Evolutionary conservation across 2,329 filamentous ascomycete species (phyloP), one percentile per base, ranked within the genome.

Genomic region (Fusarium sp.): DNA sequence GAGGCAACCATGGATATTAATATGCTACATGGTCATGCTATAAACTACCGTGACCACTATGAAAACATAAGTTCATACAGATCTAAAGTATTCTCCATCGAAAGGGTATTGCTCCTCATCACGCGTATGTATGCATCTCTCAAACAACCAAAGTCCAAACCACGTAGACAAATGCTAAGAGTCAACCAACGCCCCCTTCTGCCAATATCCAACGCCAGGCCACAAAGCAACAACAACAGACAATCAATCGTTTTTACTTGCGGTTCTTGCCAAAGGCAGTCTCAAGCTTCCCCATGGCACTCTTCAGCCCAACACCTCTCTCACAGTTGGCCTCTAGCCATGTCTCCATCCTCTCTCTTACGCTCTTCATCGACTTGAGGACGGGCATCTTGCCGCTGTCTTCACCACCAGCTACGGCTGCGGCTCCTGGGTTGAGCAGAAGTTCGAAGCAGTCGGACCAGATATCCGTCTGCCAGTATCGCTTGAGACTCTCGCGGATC

Each of bases 381-480:
- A 95, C 87, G 0, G 95, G 95, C 86, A 98, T 86, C 71, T 81
- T 86, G n/a, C 78, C 80, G 2, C 84, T 88, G 28, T 90, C 89
- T 78, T 95, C 94, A 2, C 77, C 82, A 11, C 87, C 86, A n/a
- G 88, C 79, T 79, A 87, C 86, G n/a, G 88, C 79, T 79, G 90
- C 89, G 60, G 84, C 85, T 4, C 87, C 85, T 1, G 95, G 95
- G 79, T 99, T 99, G 43, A 99, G 84, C 69, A 98, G 81, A 61
- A 98, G 74, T 69, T 95, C 92, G 78, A 99, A 97, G 48, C 92
- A 90, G 63, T 92, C 90, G 3, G 78, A 81, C 96, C 96, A 99
- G 44, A 98, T 88, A 50, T 97, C 94, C 49, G 90, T 92, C 84
- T 98, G 95, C 96, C 96, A 99, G 81, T 99, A 99, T 44, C 96